Conservation (phyloP, 805 yeast species). For the Suhomyces canberraensis region DNA sequence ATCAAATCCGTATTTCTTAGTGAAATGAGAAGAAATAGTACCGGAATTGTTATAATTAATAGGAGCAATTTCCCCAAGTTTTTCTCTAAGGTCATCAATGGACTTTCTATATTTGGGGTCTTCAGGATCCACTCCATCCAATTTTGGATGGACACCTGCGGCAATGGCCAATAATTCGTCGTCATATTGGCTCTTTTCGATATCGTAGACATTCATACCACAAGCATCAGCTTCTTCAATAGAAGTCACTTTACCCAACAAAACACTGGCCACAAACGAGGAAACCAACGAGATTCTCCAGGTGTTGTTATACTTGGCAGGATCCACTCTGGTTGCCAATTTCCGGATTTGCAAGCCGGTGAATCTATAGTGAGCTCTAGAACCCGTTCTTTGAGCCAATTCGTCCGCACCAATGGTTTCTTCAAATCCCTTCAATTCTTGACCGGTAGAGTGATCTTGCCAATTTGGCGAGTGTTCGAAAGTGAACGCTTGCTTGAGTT, state of each 20-base stretch:
- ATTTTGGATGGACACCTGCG: conserved; percentile 46
- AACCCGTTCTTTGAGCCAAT: conserved; percentile 72
- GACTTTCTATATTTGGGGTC: conserved; percentile 21
- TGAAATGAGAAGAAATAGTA: conserved; percentile 56
- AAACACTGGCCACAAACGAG: conserved; percentile 68
- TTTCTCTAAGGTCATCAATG: conserved; percentile 40
- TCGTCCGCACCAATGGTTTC: conserved; percentile 54
- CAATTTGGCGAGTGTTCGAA: conserved; percentile 77
- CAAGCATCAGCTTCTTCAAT: conserved; percentile 87
- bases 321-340: conserved; percentile 51
- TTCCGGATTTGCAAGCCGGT: conserved; percentile 91
- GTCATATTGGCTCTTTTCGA: conserved; percentile 53
- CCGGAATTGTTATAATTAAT: conserved; percentile 53
- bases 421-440: conserved; percentile 64
- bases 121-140: conserved; percentile 33
- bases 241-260: conserved; percentile 59
- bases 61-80: conserved; percentile 53
- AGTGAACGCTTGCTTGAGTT: conserved; percentile 53
- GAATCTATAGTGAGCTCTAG: conserved; percentile 83
- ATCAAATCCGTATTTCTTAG: conserved; percentile 59
- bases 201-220: conserved; percentile 88
- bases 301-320: conserved; percentile 54
- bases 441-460: conserved; percentile 89
- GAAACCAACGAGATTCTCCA: conserved; percentile 70
- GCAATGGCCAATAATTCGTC: conserved; percentile 53